Conservation (phyloP, 805 yeast species). For the Candida rishiriensis region DNA sequence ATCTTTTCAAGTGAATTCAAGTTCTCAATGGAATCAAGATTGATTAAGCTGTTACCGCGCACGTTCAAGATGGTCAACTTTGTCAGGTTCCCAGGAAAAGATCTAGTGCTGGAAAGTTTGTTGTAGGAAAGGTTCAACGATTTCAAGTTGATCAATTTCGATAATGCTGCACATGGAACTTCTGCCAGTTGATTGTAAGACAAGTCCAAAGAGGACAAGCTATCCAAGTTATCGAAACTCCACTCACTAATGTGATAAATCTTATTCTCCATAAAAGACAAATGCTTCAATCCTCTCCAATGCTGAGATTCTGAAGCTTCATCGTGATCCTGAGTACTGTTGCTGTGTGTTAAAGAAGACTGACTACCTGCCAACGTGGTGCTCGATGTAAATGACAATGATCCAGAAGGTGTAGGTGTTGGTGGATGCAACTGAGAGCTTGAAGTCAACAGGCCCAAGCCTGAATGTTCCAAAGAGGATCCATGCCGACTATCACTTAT, state of each 20-base stretch:
- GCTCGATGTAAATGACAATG: neutral
- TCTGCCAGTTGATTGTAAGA: constrained; percentile 47
- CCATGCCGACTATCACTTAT: constrained; percentile 8
- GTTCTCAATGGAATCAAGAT: constrained; percentile 42
- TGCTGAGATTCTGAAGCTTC: constrained; percentile 4
- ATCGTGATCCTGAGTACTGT: neutral
- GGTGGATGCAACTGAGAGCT: constrained; percentile 6
- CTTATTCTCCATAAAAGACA: constrained; percentile 37
- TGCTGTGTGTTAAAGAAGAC: neutral
- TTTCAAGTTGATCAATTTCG: constrained; percentile 42
- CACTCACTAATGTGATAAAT: constrained; percentile 28
- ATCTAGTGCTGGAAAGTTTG: constrained; percentile 29
- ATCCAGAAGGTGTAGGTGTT: constrained; percentile 3
- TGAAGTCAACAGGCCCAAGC: neutral
- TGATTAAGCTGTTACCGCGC: constrained; percentile 42
- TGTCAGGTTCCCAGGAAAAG: constrained; percentile 35
- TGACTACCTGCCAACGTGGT: too few relatives aligned
- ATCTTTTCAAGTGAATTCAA: constrained; percentile 42
- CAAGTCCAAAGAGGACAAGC: constrained; percentile 44
- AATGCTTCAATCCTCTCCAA: constrained; percentile 37
- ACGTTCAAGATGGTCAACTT: constrained; percentile 45
- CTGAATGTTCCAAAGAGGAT: constrained; percentile 1
- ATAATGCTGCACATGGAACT: constrained; percentile 48
- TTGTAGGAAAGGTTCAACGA: constrained; percentile 52
- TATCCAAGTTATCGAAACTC: constrained; percentile 28